Evolutionary conservation across 129 eudicot species (phyloP).

Genomic region (Artemisia annua): DNA sequence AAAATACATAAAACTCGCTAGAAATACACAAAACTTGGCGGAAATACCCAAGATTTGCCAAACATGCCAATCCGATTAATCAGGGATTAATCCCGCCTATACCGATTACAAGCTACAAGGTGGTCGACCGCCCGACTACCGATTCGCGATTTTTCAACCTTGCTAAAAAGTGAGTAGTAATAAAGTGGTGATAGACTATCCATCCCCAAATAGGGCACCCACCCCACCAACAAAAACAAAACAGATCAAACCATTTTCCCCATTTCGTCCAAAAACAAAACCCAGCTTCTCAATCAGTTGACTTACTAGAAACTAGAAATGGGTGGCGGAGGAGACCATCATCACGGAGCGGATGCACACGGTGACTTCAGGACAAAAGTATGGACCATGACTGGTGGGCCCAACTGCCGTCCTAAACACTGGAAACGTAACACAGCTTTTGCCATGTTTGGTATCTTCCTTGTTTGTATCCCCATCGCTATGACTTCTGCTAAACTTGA

Average conservation of each 20-base stretch:
- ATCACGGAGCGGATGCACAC: conserved; percentile 28
- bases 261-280: conserved; percentile 5
- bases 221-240: conserved; percentile 6
- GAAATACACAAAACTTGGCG: too few species aligned
- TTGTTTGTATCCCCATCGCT: conserved; percentile 92
- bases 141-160: too few species aligned
- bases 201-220: conserved; percentile 27
- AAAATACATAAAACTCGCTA: too few species aligned
- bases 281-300: neutral
- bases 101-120: too few species aligned
- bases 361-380: conserved; percentile 91
- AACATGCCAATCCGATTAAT: too few species aligned
- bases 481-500: conserved; percentile 91
- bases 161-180: neutral
- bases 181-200: neutral
- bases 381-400: conserved; percentile 92
- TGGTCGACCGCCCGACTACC: too few species aligned
- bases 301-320: conserved; percentile 16
- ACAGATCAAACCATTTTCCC: neutral
- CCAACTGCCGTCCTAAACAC: conserved; percentile 86
- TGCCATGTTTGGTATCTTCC: conserved; percentile 81
- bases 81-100: too few species aligned
- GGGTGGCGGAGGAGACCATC: conserved; percentile 69
- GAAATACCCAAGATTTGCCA: too few species aligned
- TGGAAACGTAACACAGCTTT: conserved; percentile 98